Conservation (phyloP, 306 rosid genomes). For the Cicer cuneatum region DNA sequence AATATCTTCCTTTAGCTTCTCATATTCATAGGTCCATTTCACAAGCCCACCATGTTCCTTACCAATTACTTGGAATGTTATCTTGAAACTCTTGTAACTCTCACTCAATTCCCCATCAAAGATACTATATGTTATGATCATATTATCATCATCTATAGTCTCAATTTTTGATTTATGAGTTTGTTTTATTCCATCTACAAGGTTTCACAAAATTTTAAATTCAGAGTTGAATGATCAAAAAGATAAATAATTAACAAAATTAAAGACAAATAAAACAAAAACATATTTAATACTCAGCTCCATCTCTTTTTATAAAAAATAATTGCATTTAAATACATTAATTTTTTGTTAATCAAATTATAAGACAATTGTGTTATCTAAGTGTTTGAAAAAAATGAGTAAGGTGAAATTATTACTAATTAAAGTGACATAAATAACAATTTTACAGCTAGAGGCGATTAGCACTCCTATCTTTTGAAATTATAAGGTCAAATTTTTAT, state of each 20-base stretch:
- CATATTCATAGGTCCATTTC: slow-evolving; percentile 43
- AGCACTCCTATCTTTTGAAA: too few species aligned
- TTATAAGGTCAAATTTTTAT: too few species aligned
- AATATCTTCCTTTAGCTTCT: slow-evolving; percentile 36
- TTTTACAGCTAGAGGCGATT: too few species aligned
- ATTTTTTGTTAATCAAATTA: too few species aligned
- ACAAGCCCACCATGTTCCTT: slow-evolving; percentile 38
- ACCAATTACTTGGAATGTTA: slow-evolving; percentile 4
- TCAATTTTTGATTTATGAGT: slow-evolving; percentile 34
- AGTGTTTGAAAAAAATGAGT: too few species aligned
- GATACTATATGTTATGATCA: slow-evolving; percentile 21
- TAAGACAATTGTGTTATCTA: too few species aligned
- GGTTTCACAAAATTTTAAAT: background rate
- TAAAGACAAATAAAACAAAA: background rate
- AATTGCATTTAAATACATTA: too few species aligned
- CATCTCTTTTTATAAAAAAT: too few species aligned
- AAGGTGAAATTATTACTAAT: too few species aligned
- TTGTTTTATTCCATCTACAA: slow-evolving; percentile 30
- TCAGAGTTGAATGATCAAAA: background rate
- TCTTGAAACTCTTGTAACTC: slow-evolving; percentile 36
- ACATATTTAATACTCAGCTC: background rate
- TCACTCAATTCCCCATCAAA: slow-evolving; percentile 35
- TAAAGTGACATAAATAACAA: too few species aligned
- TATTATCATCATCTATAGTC: slow-evolving; percentile 39
- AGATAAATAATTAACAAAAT: background rate